Base-by-base conservation (phyloP, 805 yeast genomes). In the Wickerhamomyces rabaulensis region DNA sequence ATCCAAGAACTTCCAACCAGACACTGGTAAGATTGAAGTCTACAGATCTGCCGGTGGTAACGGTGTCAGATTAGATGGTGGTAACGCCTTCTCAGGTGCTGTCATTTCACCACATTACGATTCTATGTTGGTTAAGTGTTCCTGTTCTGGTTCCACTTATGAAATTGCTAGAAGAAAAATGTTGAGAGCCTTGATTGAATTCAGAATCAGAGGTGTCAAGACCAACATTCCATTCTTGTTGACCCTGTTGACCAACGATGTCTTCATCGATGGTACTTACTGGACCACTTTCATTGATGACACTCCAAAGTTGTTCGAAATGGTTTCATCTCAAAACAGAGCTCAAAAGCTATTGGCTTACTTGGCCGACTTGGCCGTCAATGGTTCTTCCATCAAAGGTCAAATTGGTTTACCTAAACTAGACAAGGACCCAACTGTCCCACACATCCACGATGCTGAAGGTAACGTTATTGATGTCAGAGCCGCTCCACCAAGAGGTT, bases 251-350 rank as follows among this genome's bases (percentile, higher is more conserved):
- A 94, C 97, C 51, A 83, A 94, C 67, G 92, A 86, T 46, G 87
- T 91, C 20, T 92, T 92, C 62, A 83, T 89, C 59, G 63, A 67
- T 41, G 96, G 97, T 63, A 75, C 79, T 55, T 94, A 97, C 73
- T 92, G 99, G 99, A 92, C 99, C 47, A 92, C 99, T 21, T 92
- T 92, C 62, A 94, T 92, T 62, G 99, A 92, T 67, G 99, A 94
- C 69, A 92, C 99, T 47, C 99, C 99, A 44, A 80, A 88, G 46
- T 76, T 94, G 64, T 94, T 94, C 78, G 90, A 88, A 65, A 87
- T 95, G 94, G 87, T 91, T 64, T 73, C 84, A 21, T 92, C 97
- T 46, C 94, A 88, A 71, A 94, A 94, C 79, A 85, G 99, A 74
- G 99, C 99, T 52, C 95, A 87, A 69, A 92, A 94, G 69, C 69